Base-by-base conservation (phyloP, 345 rosid genomes). In the Citrus medica region DNA sequence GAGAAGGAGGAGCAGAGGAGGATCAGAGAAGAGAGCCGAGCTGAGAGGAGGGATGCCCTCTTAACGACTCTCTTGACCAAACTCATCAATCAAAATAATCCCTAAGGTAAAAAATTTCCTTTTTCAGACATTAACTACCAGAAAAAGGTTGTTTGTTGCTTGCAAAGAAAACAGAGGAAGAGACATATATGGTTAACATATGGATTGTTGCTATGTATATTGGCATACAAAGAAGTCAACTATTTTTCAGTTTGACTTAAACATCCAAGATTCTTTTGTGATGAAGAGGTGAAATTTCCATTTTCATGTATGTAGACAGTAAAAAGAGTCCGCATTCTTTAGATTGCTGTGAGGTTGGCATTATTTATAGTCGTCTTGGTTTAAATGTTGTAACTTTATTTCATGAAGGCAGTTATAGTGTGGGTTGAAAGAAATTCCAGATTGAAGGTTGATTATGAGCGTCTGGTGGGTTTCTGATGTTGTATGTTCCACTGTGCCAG, bases 1-100 rank as follows among this genome's bases (percentile, higher is more conserved):
- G 92, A 90, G 81, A 87, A 78, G 61, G 92, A 87, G 69, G 92
- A 88, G 70, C 88, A 88, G 76, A 81, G 86, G 79, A 87, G 88
- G 81, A 46, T 68, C 3, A 81, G 88, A 71, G 94, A 86, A 79
- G 90, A 88, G 62, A 78, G 78, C 76, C 85, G 90, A 61, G 90
- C 89, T 33, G 87, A 90, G 82, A 79, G 84, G 63, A 87, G 90
- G 71, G 92, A 90, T 82, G 85, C 84, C 42, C 68, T 87, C 56
- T 66, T 90, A 68, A 87, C 89, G 8, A 79, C 87, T 51, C 87
- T 88, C 51, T 74, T 90, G 76, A 83, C 83, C 78, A 83, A 85
- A 74, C 86, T 90, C 66, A 82, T 87, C 33, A 83, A 67, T 30
- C 84, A 83, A 61, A 71, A 46, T 62, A 69, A 79, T 67, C 66